Evolutionary conservation across 495 filamentous ascomycete species (phyloP), one percentile per base, ranked within the genome.

Genomic region (Pseudevernia furfuracea): DNA sequence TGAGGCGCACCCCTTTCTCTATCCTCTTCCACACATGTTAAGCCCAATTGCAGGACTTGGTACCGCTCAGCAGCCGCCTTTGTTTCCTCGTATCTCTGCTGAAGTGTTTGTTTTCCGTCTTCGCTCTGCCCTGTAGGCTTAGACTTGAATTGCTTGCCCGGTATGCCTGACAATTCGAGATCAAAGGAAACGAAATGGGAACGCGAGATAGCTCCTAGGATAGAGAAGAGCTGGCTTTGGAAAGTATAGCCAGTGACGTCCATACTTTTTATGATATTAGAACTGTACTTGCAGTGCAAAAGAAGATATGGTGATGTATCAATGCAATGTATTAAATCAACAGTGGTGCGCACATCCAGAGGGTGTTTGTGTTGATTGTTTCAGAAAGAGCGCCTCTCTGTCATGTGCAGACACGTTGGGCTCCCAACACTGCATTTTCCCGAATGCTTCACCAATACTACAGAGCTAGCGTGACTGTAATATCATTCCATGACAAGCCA

Each of bases 121-220:
- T 59, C 60, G 43, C 61, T 59, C 62, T 56, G 36, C 28, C 37
- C 59, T 59, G 61, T 49, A 58, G 59, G 61, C 19, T 64, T 71
- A 56, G 59, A 62, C 21, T 65, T 71, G 66, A 30, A 71, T 70
- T 49, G 75, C 68, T 25, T 73, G 63, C 52, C 67, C 69, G 75
- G 66, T 55, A 95, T 85, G 1, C 90, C 90, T 6, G 85, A 89
- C 67, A 94, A 81, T 71, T 96, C 91, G 30, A 92, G 76, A 68
- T 94, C 91, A 46, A 94, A 71, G 1, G 87, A 71, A 4, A 94
- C 85, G 69, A 90, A 92, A 34, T 78, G 76, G 28, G 87, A 80
- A 23, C 81, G 74, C 23, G 81, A 75, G 39, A 93, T 82, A 23
- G 81, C 77, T 12, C 80, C 69, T 10, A 92, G 71, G 25, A 93